A percentile compares a stretch with the other conserved stretches of the same genome.
Conservation (phyloP, 1,284 basidiomycete species). For the Boletus holoroseus region DNA sequence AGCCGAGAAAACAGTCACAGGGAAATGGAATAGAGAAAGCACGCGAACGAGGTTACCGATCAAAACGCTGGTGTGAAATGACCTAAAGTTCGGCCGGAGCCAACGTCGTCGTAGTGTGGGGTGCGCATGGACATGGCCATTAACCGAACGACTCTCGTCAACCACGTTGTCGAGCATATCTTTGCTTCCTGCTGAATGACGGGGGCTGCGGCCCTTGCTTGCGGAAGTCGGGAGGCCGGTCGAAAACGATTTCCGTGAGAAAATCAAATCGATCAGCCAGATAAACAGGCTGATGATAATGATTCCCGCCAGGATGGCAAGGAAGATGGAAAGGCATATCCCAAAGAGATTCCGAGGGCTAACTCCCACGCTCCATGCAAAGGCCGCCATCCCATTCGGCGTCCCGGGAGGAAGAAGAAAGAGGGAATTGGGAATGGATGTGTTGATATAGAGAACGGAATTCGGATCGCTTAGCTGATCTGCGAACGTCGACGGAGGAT, state of each 20-base stretch:
- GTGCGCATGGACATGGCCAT: constrained; percentile 31
- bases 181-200: constrained; percentile 46
- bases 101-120: constrained; percentile 38
- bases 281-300: constrained; percentile 64
- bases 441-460: constrained; percentile 78
- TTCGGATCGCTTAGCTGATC: constrained; percentile 64
- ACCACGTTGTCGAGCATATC: constrained; percentile 43
- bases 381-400: constrained; percentile 59
- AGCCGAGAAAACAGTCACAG: constrained; percentile 85
- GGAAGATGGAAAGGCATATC: constrained; percentile 78
- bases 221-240: constrained; percentile 24
- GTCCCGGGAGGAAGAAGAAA: constrained; percentile 64
- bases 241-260: constrained; percentile 34
- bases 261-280: constrained; percentile 65
- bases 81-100: constrained; percentile 63
- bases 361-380: constrained; percentile 70
- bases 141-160: constrained; percentile 57
- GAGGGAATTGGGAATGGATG: constrained; percentile 60
- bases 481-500: constrained; percentile 61
- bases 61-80: constrained; percentile 71
- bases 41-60: constrained; percentile 90
- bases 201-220: constrained; percentile 51
- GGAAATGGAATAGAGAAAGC: constrained; percentile 88
- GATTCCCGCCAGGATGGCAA: constrained; percentile 70
- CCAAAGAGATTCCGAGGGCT: constrained; percentile 80